Evolutionary conservation across 345 rosid genomes (phyloP), one percentile per base, ranked within the genome.

Genomic region (Erucastrum elatum): DNA sequence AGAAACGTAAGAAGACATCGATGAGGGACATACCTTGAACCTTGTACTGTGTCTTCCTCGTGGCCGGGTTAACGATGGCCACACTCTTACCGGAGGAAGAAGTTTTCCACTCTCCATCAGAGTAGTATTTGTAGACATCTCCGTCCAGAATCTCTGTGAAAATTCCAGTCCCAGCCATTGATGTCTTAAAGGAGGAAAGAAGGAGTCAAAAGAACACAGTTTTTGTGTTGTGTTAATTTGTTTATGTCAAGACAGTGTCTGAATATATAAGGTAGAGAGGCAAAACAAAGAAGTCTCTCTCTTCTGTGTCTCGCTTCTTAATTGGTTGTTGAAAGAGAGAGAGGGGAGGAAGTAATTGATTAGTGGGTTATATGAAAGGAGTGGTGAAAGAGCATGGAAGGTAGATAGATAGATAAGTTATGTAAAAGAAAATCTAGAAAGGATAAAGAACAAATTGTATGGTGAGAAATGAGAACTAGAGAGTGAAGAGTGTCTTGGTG

Each of bases 141-240:
- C 91, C 99, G 3, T 93, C 96, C n/a, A 95, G 26, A 8, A 91
- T 91, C 79, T 93, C 98, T 30, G 85, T 61, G 77, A 95, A 95
- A 44, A 84, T 82, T 75, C 94, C 97, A 71, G 71, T 90, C 11
- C 97, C 98, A 0, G 96, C 98, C 99, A 95, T 94, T 77, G 68
- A 55, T 75, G 4, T 55, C 67, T 66, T 58, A 71, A 44, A 63
- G 37, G 33, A 31, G 1, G 68, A 41, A 41, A 44, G 3, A 13
- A 61, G 34, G 34, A 63, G 17, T 37, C 46, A 64, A 29, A 76
- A 68, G 31, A 64, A 62, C 64, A 70, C 71, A 64, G 29, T 5
- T 68, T 9, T 26, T 49, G 62, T n/a, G 13, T 61, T 49, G 46
- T 41, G 46, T 33, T 69, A 56, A 64, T 75, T 37, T 16, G 46